Percentiles rank a stretch among this genome's conserved stretches.
Evolutionary conservation across 345 rosid species (phyloP).

Genomic region (Pistacia atlantica): DNA sequence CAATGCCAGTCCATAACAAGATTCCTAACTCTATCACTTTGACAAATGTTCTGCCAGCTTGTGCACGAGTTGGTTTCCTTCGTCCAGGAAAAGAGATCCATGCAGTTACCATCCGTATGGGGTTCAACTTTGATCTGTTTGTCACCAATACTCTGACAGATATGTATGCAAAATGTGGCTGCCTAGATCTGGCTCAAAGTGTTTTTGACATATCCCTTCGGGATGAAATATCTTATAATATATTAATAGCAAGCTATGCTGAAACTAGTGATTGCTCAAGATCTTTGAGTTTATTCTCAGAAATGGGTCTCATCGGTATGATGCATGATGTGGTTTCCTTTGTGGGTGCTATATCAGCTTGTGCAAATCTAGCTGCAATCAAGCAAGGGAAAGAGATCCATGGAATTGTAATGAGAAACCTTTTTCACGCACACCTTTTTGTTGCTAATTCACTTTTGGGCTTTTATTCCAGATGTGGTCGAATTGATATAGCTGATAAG

Average conservation of each 20-base stretch:
- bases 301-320: conserved; percentile 50
- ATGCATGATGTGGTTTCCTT: conserved; percentile 61
- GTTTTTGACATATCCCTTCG: conserved; percentile 39
- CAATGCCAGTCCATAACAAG: conserved; percentile 44
- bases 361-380: conserved; percentile 45
- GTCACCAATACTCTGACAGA: conserved; percentile 50
- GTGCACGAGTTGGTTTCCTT: conserved; percentile 40
- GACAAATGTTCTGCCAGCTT: conserved; percentile 49
- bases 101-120: conserved; percentile 37
- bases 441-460: conserved; percentile 55
- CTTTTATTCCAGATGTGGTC: conserved; percentile 48
- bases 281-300: conserved; percentile 51
- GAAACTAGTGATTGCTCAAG: conserved; percentile 45
- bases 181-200: conserved; percentile 38
- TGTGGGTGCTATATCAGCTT: conserved; percentile 58
- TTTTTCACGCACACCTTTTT: conserved; percentile 41
- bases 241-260: conserved; percentile 51
- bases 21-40: conserved; percentile 42
- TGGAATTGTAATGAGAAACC: conserved; percentile 38
- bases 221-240: conserved; percentile 64
- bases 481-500: conserved; percentile 40
- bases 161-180: conserved; percentile 50
- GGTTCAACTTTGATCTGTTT: conserved; percentile 34
- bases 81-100: conserved; percentile 49
- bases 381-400: conserved; percentile 58